Conservation (phyloP, 1,284 basidiomycete genomes). For the Dichomitus squalens region DNA sequence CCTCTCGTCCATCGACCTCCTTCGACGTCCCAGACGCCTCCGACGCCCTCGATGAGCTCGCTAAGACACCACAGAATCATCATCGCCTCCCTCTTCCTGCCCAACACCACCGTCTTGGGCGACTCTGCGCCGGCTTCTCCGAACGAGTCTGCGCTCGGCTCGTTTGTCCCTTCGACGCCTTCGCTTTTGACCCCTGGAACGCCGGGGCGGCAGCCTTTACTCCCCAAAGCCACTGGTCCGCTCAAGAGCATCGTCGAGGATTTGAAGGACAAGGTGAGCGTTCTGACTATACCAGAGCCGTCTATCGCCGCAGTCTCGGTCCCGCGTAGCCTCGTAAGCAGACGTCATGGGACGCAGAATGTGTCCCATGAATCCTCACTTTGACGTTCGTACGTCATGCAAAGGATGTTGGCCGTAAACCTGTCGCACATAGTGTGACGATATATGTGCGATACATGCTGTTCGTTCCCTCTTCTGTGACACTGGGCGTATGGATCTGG, state of each 20-base stretch:
- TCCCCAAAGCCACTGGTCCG: conserved; percentile 34
- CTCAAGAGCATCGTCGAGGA: conserved; percentile 78
- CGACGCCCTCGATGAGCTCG: conserved; percentile 51
- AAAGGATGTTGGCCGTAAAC: too few relatives aligned
- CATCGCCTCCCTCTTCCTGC: conserved; percentile 80
- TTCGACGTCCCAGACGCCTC: not conserved
- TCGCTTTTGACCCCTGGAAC: conserved; percentile 28
- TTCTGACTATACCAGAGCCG: too few relatives aligned
- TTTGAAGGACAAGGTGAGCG: conserved; percentile 63
- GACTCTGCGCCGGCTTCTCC: conserved; percentile 55
- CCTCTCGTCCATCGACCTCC: conserved; percentile 5
- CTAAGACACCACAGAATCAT: conserved; percentile 70
- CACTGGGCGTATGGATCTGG: too few relatives aligned
- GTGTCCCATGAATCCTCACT: too few relatives aligned
- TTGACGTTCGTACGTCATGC: too few relatives aligned
- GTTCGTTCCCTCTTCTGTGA: too few relatives aligned
- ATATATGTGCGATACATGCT: too few relatives aligned
- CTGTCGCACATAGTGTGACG: too few relatives aligned
- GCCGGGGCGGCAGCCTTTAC: conserved; percentile 17
- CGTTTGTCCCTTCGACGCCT: conserved; percentile 13
- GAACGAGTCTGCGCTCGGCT: conserved; percentile 26
- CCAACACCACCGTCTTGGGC: conserved; percentile 64
- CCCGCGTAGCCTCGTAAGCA: too few relatives aligned
- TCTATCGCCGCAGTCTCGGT: too few relatives aligned
- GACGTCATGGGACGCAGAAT: too few relatives aligned